phyloP scores from a whole-genome alignment of 177 flowering plant species.

The Vitis hybrid region DNA sequence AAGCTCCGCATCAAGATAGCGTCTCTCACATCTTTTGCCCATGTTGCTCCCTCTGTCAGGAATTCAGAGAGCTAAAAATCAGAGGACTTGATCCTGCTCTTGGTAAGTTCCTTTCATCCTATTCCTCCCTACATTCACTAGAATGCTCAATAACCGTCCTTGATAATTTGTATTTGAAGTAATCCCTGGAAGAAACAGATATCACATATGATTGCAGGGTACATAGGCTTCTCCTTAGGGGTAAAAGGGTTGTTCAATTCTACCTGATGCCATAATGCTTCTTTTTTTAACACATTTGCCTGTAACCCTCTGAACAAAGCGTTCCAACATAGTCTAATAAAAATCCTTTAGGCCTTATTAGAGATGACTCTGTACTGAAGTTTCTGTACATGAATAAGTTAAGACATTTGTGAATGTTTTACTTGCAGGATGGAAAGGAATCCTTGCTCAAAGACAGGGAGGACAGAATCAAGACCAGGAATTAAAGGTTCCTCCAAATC shows the following conservation, averaged over 20 bases:
- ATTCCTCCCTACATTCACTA: not conserved
- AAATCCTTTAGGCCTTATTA: no score
- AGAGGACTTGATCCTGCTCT: slow-evolving; percentile 50
- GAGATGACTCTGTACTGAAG: no score
- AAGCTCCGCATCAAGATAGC: slow-evolving; percentile 41
- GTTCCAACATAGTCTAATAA: no score
- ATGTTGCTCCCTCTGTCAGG: slow-evolving; percentile 51
- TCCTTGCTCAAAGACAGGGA: slow-evolving; percentile 29
- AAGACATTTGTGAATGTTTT: not conserved
- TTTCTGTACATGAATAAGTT: no score
- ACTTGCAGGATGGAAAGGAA: slow-evolving; percentile 38
- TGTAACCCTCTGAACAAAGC: no score
- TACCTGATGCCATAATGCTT: not conserved
- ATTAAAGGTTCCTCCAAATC: slow-evolving; percentile 26
- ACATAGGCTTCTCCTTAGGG: no score
- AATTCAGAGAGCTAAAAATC: slow-evolving; percentile 42
- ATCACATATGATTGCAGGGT: no score
- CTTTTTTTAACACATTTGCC: no score
- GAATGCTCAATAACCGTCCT: no score
- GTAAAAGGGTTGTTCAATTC: not conserved
- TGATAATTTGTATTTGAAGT: no score
- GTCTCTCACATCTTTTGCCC: slow-evolving; percentile 39
- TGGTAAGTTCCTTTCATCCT: slow-evolving; percentile 19
- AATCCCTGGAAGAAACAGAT: no score
- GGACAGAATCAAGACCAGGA: slow-evolving; percentile 16